Conservation (phyloP, 2,329 filamentous ascomycete genomes). For the Verticillium nubilum region DNA sequence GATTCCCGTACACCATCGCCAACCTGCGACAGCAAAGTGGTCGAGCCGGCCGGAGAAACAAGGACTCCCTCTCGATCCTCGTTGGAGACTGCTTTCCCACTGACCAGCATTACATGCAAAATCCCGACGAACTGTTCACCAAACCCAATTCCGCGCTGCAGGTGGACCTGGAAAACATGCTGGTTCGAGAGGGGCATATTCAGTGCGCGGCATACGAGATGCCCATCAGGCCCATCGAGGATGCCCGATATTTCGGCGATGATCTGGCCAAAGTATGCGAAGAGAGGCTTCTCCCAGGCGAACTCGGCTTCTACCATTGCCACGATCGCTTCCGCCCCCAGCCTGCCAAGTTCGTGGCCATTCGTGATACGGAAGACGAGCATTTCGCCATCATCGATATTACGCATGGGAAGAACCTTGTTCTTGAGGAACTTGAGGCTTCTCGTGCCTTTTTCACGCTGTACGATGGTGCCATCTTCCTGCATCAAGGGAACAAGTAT, state of each 20-base stretch:
- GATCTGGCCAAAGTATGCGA: conserved; percentile 66
- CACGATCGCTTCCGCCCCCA: conserved; percentile 82
- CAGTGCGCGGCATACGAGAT: conserved; percentile 95
- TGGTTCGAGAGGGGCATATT: conserved; percentile 87
- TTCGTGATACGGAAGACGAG: conserved; percentile 83
- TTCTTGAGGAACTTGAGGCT: conserved; percentile 93
- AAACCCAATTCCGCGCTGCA: conserved; percentile 85
- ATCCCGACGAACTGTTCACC: conserved; percentile 89
- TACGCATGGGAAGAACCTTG: conserved; percentile 73
- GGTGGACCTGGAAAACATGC: conserved; percentile 86
- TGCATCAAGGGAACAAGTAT: conserved; percentile 93
- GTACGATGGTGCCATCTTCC: conserved; percentile 94
- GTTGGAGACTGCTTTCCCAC: conserved; percentile 86
- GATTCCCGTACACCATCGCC: conserved; percentile 92
- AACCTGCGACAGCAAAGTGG: conserved; percentile 94
- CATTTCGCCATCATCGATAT: conserved; percentile 92
- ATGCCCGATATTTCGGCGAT: conserved; percentile 72
- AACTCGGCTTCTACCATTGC: conserved; percentile 81
- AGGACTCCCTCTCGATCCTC: conserved; percentile 84
- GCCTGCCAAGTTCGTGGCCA: conserved; percentile 77
- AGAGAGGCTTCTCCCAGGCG: conserved; percentile 69
- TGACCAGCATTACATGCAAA: conserved; percentile 96
- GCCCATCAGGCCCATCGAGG: conserved; percentile 76
- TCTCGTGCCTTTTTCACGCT: conserved; percentile 93
- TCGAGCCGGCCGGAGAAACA: conserved; percentile 84